phyloP scores from a whole-genome alignment of 2,329 filamentous ascomycete species.

The Claviceps sp. region DNA sequence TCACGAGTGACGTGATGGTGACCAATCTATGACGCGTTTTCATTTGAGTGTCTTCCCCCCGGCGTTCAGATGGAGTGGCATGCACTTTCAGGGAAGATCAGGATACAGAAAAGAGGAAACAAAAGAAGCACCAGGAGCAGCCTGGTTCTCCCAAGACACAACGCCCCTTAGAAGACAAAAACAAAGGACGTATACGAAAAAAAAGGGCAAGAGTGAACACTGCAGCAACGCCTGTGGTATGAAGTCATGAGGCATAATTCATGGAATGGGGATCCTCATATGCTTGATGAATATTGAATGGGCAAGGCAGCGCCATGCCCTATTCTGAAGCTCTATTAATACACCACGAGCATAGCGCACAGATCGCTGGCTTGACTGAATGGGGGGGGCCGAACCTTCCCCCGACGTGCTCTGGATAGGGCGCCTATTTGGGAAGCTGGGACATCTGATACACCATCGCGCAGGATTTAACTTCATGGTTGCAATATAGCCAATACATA shows the following conservation, averaged over 20 bases:
- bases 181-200: neutral
- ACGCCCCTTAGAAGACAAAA: neutral
- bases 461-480: too few species aligned
- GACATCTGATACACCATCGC: neutral
- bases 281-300: neutral
- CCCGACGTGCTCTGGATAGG: neutral
- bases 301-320: neutral
- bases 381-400: neutral
- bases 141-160: neutral
- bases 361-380: neutral
- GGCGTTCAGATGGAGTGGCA: too few species aligned
- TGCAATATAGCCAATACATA: too few species aligned
- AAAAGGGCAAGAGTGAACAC: neutral
- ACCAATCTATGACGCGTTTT: too few species aligned
- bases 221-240: neutral
- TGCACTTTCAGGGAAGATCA: neutral
- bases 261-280: neutral
- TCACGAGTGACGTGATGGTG: too few species aligned
- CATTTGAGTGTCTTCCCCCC: too few species aligned
- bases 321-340: neutral
- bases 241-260: neutral
- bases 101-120: neutral
- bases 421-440: neutral
- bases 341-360: too few species aligned
- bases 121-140: neutral